Base-by-base conservation (phyloP, 371 early-diverging fungal genomes). In the Smittium culicis region DNA sequence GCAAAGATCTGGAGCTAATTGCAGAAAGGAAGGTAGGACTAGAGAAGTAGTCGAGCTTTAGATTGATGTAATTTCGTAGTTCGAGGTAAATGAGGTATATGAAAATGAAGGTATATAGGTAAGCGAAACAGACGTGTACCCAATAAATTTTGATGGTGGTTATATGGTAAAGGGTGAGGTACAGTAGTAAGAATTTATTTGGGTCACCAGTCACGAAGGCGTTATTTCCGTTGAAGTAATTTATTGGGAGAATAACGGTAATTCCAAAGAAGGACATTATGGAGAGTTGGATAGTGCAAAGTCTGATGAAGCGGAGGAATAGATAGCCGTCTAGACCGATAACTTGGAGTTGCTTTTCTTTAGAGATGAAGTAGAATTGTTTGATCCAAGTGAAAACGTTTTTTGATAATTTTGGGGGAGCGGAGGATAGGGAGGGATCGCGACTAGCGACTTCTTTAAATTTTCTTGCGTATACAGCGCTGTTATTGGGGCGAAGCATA, bases 241-340 rank as follows among this genome's bases (percentile, higher is more conserved):
- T 85, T 63, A 87, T 73, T 31, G 88, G 87, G 30, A 90, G 79
- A n/a, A 84, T 76, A 25, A 76, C 70, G 58, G 77, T 77, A 61
- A 82, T 72, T n/a, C 87, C 89, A 14, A 89, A 59, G 32, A 81
- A 61, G 1, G 82, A 78, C 72, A 85, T 79, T 32, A 73, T 72
- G n/a, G 79, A 74, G 57, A 90, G 79, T 59, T 87, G 73, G 66
- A 72, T 73, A 28, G 82, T 79, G 59, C 82, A 79, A 75, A 87
- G 79, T 31, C 84, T 81, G 54, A 89, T 64, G 69, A 89, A 90
- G 5, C 87, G 82, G 59, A 92, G 79, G 67, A 89, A 88, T 35
- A 90, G 73, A 29, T 89, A 86, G 25, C 89, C 86, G 68, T 92
- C 91, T 54, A 86, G 75, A 32, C 89, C 91, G 11, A 90, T 83